Base-by-base conservation (phyloP, 768 basidiomycete genomes). In the Panaeolus cyanescens region DNA sequence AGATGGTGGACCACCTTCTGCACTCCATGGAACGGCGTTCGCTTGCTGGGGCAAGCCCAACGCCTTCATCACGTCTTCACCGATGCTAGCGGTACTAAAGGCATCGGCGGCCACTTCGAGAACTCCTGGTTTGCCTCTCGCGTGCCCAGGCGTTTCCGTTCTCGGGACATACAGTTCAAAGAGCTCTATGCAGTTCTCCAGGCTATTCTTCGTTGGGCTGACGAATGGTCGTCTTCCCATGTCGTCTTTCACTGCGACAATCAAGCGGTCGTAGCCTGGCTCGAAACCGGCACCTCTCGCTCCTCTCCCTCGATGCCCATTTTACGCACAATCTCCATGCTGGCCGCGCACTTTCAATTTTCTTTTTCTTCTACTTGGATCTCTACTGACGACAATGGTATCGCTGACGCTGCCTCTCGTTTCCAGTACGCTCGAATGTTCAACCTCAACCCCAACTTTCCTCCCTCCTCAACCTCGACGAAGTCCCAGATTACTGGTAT, bases 71-170 rank as follows among this genome's bases (percentile, higher is more conserved):
- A 62, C 13, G 58, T 77, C 20, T 67, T 65, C 55, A 76, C 75
- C 1, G 74, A 78, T 60, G 73, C 74, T 1, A 76, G 75, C 40
- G 71, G 76, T 13, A 45, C 55, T 20, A 72, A 72, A 36, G 75
- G 75, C 31, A 37, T 72, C 1, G 72, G 72, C 7, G 72, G 76
- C 8, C 28, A 67, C 56, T 65, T 62, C 39, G 64, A 64, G 4
- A 15, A 55, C 15, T 15, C 10, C 1, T 75, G 73, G 72, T 77
- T 74, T 60, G 65, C 71, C 1, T 42, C 66, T 0, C 59, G 66
- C 0, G 31, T 61, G 4, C 72, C 76, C 17, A 55, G 70, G 0
- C 71, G 67, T 25, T 69, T 63, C 37, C 67, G 67, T 10, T 15
- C 15, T 0, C 32, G 55, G 0, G 68, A 76, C 54, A 77, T 78